A percentile compares a stretch with the other conserved stretches of the same genome.
Conservation (phyloP, 441 rosid genomes). For the Kokia cookei region DNA sequence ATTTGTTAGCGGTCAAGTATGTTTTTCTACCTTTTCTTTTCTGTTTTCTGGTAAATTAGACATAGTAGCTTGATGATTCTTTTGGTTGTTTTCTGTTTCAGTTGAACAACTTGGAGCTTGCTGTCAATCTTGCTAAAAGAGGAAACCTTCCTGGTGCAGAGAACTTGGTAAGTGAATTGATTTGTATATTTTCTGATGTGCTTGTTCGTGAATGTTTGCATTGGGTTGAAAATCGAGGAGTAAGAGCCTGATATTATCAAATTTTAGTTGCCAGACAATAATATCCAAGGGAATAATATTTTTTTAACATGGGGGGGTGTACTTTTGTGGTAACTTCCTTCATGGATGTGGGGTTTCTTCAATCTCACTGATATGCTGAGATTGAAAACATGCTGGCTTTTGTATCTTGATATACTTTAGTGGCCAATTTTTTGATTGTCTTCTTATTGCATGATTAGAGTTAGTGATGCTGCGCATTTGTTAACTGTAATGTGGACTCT, state of each 20-base stretch:
- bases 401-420: not conserved
- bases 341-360: not conserved
- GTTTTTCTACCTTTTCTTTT: constrained; percentile 10
- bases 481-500: constrained; percentile 9
- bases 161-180: constrained; percentile 52
- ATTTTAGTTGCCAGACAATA: not conserved
- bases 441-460: not conserved
- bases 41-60: not conserved
- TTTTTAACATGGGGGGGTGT: not conserved
- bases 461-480: not conserved
- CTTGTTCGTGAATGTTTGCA: not conserved
- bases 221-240: not conserved
- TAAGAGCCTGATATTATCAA: not conserved
- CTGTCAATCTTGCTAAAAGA: constrained; percentile 90
- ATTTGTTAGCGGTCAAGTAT: constrained; percentile 96
- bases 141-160: constrained; percentile 97
- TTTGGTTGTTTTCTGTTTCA: constrained; percentile 23
- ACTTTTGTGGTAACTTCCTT: not conserved
- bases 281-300: not conserved
- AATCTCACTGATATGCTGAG: not conserved
- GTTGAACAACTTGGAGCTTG: constrained; percentile 90
- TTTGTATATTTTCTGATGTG: not conserved
- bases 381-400: not conserved
- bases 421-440: not conserved
- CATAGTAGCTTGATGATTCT: constrained; percentile 9